phyloP scores from a whole-genome alignment of 768 basidiomycete genomes.

The Russula sp. region DNA sequence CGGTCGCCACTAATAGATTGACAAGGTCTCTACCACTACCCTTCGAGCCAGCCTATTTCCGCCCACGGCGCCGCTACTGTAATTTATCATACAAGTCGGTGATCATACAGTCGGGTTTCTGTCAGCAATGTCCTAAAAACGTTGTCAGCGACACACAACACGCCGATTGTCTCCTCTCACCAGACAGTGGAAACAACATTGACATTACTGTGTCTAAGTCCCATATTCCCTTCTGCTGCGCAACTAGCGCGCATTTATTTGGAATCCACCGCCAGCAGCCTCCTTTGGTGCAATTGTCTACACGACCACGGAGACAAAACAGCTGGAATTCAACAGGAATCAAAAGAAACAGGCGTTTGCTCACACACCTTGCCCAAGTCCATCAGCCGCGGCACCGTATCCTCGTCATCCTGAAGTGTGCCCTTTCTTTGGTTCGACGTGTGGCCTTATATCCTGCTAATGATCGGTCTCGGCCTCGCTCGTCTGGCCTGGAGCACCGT shows the following conservation, averaged over 20 bases:
- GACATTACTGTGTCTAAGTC: slow-evolving; percentile 12
- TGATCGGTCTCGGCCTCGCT: slow-evolving; percentile 25
- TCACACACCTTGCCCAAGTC: slow-evolving; percentile 23
- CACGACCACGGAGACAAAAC: background rate
- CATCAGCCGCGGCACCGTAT: slow-evolving; percentile 16
- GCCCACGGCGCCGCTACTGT: no score
- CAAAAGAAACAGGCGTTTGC: background rate
- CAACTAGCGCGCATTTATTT: background rate
- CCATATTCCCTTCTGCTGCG: background rate
- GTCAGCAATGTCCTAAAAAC: background rate
- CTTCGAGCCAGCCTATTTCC: no score
- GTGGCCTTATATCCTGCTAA: slow-evolving; percentile 27
- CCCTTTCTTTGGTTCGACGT: slow-evolving; percentile 17
- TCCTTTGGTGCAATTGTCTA: slow-evolving; percentile 11
- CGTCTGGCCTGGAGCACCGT: slow-evolving; percentile 25
- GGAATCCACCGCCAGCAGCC: background rate
- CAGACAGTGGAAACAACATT: slow-evolving; percentile 28
- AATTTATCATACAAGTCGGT: no score
- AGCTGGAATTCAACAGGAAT: background rate
- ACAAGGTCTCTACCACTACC: no score
- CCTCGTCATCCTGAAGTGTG: slow-evolving; percentile 23
- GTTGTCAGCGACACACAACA: slow-evolving; percentile 3
- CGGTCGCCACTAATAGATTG: no score
- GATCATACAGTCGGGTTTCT: no score
- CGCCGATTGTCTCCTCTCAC: slow-evolving; percentile 16